Evolutionary conservation across 2,329 filamentous ascomycete species (phyloP), one percentile per base, ranked within the genome.

Genomic region (Nothopassalora personata): DNA sequence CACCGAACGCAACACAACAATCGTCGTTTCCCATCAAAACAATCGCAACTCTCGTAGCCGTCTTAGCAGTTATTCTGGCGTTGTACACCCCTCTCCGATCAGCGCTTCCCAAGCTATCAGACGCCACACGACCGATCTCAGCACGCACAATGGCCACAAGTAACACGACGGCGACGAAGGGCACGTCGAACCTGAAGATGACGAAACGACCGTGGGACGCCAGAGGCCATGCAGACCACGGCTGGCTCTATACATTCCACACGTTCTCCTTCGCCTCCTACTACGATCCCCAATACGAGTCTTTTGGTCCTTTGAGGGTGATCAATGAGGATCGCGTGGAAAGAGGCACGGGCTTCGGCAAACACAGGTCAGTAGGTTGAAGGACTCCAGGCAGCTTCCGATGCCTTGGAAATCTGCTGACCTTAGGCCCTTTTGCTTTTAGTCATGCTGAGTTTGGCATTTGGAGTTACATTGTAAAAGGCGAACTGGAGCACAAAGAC

Each of bases 301-400:
- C 83, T 63, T 95, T 89, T 70, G 91, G 91, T 7, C 83, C 86
- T 28, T 81, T 96, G 50, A 85, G 91, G 58, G 90, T 96, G 43
- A 86, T 96, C 69, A 96, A 96, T 70, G 91, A 96, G 77, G 91
- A 96, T 73, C 87, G 90, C 34, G 90, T 96, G 34, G 83, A 84
- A 68, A 78, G 86, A 30, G 82, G 84, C 60, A 85, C 82, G 9
- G 91, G 91, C 4, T 96, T 96, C 76, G 90, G 90, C 4, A 91
- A 89, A 0, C 91, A 96, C 72, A 86, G 23, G 23, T 23, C 23
- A 23, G 23, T 3, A 23, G 23, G 23, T 23, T 23, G 23, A 23
- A 23, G 23, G 23, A 23, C 23, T 23, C 23, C 23, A 23, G 23
- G 23, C 23, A 23, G n/a, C 23, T 23, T 23, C n/a, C n/a, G n/a